Evolutionary conservation across 2,329 filamentous ascomycete genomes (phyloP).

Genomic region (Pezizomycotina sp.): DNA sequence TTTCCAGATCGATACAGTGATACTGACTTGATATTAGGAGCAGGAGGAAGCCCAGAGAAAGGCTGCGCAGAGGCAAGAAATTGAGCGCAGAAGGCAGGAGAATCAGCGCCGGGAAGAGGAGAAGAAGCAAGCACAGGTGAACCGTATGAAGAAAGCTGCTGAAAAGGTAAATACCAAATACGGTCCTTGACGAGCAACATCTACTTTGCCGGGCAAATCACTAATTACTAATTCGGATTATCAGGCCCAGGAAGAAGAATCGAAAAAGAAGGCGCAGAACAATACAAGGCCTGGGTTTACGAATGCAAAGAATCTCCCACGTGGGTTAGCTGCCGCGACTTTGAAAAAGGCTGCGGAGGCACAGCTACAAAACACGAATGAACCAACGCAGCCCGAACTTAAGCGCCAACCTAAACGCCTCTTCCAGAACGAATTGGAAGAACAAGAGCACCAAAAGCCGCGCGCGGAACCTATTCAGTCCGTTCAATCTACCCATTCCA

Average conservation of each 20-base stretch:
- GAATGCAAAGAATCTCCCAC: constrained; percentile 6
- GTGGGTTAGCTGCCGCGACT: no score
- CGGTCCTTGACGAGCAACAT: not conserved
- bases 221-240: no score
- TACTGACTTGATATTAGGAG: constrained; percentile 35
- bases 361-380: constrained; percentile 5
- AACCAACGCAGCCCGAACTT: not conserved
- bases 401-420: constrained; percentile 21
- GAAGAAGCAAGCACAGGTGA: constrained; percentile 37
- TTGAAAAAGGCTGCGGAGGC: no score
- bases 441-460: constrained; percentile 17
- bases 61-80: constrained; percentile 62
- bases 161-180: constrained; percentile 5
- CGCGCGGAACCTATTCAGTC: constrained; percentile 2
- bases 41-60: constrained; percentile 64
- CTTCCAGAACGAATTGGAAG: constrained; percentile 19
- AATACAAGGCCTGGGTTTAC: no score
- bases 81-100: constrained; percentile 56
- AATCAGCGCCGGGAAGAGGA: constrained; percentile 47
- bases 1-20: constrained; percentile 2
- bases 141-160: constrained; percentile 6
- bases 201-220: no score
- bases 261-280: constrained; percentile 47
- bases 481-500: constrained; percentile 1
- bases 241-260: constrained; percentile 39